Evolutionary conservation across 495 filamentous ascomycete species (phyloP), one percentile per base, ranked within the genome.

Genomic region (Collariella sp.): DNA sequence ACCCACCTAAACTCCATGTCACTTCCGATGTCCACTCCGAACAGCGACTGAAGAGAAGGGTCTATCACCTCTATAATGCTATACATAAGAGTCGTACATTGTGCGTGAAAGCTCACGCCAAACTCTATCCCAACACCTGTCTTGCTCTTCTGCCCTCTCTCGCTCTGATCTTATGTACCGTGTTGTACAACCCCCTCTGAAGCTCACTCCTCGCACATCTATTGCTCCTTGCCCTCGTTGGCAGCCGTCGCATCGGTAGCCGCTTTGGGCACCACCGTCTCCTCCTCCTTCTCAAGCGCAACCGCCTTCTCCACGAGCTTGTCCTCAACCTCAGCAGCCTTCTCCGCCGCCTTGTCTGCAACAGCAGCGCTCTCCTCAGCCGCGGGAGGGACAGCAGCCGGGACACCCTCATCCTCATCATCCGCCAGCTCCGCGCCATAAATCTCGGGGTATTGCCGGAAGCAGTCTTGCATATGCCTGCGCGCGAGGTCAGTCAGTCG

Each of bases 381-480:
- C 48, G 57, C 60, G 18, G 36, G 49, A 15, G 31, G 47, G 51
- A 47, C 60, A 2, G 29, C 19, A 11, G 61, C 48, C n/a, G 49
- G 47, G 18, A 46, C 44, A 7, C 48, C 45, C 35, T 73, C 73
- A n/a, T 72, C 71, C n/a, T 93, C 89, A 23, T 94, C 88, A 36
- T 87, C 89, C 45, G 87, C 85, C 18, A 96, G 76, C 66, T 96
- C 93, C n/a, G 83, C 77, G 47, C 87, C 89, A 72, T 98, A 96
- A 45, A 93, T 75, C 26, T 97, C 93, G 29, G 93, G 93, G 68
- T 96, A 82, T 66, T 82, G 68, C 38, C 89, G 78, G 80, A 98
- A 98, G 75, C 93, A 98, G 65, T 91, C 83, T 79, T 98, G 93
- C 93, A 98, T 98, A 56, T 74, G 80, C 76, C 87, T 93, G 61